phyloP scores from a whole-genome alignment of 495 filamentous ascomycete genomes.

The Neurospora sp. region DNA sequence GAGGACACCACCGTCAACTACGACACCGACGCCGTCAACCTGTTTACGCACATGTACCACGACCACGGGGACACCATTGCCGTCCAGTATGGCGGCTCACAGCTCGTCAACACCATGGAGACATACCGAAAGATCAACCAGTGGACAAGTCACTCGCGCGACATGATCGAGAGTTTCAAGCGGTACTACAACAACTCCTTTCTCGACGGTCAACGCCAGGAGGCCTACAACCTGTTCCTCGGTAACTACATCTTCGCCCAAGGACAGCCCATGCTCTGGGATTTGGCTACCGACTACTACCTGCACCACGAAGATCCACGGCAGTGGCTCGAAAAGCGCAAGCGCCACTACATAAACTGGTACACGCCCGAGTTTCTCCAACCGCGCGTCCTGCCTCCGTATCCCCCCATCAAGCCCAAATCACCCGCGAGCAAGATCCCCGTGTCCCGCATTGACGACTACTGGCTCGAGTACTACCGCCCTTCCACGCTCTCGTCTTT shows the following conservation, averaged over 20 bases:
- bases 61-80: constrained; percentile 97
- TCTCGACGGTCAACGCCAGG: constrained; percentile 88
- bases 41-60: constrained; percentile 96
- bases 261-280: constrained; percentile 95
- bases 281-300: constrained; percentile 91
- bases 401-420: constrained; percentile 25
- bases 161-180: constrained; percentile 99
- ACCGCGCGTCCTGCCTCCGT: constrained; percentile 42
- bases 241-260: constrained; percentile 90
- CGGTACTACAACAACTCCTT: constrained; percentile 99
- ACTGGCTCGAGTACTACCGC: constrained; percentile 97
- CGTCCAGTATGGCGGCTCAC: constrained; percentile 93
- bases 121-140: constrained; percentile 98
- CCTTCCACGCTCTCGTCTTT: constrained; percentile 78
- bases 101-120: constrained; percentile 97
- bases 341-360: constrained; percentile 70
- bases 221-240: constrained; percentile 95
- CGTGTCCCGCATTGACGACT: constrained; percentile 74
- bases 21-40: constrained; percentile 88
- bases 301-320: constrained; percentile 83
- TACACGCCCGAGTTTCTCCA: constrained; percentile 70
- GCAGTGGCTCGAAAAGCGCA: constrained; percentile 52
- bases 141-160: constrained; percentile 92
- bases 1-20: constrained; percentile 71
- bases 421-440: constrained; percentile 38